Evolutionary conservation across 2,329 filamentous ascomycete species (phyloP), one percentile per base, ranked within the genome.

Genomic region (Fusarium multiceps): DNA sequence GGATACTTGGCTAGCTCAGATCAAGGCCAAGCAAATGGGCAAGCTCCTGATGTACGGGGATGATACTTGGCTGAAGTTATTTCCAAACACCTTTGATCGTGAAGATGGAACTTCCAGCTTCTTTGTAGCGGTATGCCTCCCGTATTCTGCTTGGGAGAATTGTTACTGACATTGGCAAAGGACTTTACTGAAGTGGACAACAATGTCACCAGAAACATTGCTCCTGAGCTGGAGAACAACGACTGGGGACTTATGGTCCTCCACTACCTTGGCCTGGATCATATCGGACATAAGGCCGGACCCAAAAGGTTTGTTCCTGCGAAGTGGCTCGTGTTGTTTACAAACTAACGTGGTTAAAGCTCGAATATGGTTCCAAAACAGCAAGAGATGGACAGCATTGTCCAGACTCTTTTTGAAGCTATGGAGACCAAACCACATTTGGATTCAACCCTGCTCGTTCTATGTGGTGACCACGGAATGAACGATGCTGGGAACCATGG

Each of bases 391-490:
- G 95, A 98, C 75, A 85, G 81, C 2, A 91, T 98, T 67, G 90
- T 98, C 41, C 84, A 85, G 66, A 82, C 88, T 60, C 91, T 99
- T 27, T 98, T 93, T 76, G 82, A 85, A 14, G 91, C 93, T 9
- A 92, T 99, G 69, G 86, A 92, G 75, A 85, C 85, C 6, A 82
- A 92, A 59, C 77, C 86, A 2, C 91, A 97, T 78, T 88, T 98
- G 2, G 77, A 88, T 32, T 92, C 92, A 7, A 94, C 95, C 0
- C 82, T 99, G 3, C 86, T 99, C 47, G 90, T 99, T 5, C 82
- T 99, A 9, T 93, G 91, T 59, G 96, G 96, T 59, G 97, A 99
- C 75, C 96, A 99, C 77, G 96, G 96, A n/a, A 99, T 99, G 96
- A 99, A 98, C 73, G 95, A 98, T 74, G 96, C 93, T 21, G 96